These are phyloP conservation scores for Schizochytrium sp. DNA, from an alignment of 108 stramenopile genomes.

Conservation along the genomic window DNA sequence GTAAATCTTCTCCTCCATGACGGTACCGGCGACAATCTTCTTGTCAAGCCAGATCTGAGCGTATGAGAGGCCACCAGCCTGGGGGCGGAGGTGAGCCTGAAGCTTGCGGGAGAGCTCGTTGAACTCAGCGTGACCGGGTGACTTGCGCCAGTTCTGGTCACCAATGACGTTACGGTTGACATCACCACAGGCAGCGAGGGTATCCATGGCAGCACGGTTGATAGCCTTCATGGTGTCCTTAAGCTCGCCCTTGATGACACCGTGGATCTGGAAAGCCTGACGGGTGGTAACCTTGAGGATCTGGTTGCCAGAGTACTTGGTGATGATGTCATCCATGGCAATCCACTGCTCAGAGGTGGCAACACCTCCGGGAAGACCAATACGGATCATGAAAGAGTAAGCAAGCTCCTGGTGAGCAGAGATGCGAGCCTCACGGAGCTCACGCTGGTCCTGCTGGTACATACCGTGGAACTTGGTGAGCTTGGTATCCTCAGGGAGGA, in stretches of 20 bases:
- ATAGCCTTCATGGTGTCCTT: slow-evolving; percentile 94
- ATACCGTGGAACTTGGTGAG: slow-evolving; percentile 94
- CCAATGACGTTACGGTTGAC: slow-evolving; percentile 95
- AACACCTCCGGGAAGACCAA: slow-evolving; percentile 94
- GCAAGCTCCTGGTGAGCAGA: slow-evolving; percentile 75
- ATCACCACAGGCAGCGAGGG: slow-evolving; percentile 97
- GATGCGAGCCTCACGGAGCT: slow-evolving; percentile 76
- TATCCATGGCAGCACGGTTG: slow-evolving; percentile 94
- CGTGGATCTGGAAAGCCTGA: slow-evolving; percentile 98
- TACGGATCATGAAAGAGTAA: slow-evolving; percentile 93
- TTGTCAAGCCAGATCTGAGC: slow-evolving; percentile 64
- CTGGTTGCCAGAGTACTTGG: slow-evolving; percentile 87
- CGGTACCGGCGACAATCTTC: slow-evolving; percentile 87
- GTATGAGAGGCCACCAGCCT: slow-evolving; percentile 61
- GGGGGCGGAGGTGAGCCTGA: slow-evolving; percentile 83
- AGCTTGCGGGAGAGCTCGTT: not conserved
- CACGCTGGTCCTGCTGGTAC: slow-evolving; percentile 96
- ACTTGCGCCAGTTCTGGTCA: slow-evolving; percentile 92
- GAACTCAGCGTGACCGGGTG: slow-evolving; percentile 90
- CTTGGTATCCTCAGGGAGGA: slow-evolving; percentile 58
- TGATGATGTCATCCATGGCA: slow-evolving; percentile 85
- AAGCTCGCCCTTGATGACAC: slow-evolving; percentile 91
- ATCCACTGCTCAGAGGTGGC: slow-evolving; percentile 88
- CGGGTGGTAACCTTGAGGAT: slow-evolving; percentile 95
- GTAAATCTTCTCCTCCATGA: slow-evolving; percentile 92